These are phyloP conservation scores for Phytophthora melonis DNA, from an alignment of 352 stramenopile genomes.

Conservation along the genomic window DNA sequence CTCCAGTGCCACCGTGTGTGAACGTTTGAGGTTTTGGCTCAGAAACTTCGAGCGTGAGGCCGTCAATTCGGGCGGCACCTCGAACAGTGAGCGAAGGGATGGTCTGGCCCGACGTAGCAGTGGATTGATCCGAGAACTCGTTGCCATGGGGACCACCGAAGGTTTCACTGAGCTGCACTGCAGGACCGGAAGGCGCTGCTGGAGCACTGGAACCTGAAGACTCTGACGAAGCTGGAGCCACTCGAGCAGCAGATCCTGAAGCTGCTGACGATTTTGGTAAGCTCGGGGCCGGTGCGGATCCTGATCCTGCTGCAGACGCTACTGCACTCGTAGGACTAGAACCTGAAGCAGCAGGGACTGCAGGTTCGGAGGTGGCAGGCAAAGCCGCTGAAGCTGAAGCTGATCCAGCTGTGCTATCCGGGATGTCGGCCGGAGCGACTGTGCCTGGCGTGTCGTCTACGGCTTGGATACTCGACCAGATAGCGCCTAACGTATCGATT, in stretches of 20 bases:
- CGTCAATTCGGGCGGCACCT: conserved; percentile 9
- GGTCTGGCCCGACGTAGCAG: conserved; percentile 4
- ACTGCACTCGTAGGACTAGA: conserved; percentile 1
- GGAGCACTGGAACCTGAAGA: background rate
- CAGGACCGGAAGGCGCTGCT: background rate
- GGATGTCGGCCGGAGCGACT: conserved; percentile 13
- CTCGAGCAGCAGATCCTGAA: conserved; percentile 3
- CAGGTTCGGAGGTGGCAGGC: background rate
- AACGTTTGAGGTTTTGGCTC: conserved; percentile 5
- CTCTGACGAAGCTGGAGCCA: background rate
- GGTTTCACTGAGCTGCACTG: conserved; percentile 24
- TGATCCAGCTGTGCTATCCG: conserved; percentile 2
- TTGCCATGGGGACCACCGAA: conserved; percentile 25
- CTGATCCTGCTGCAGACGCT: background rate
- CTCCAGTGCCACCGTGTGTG: conserved; percentile 11
- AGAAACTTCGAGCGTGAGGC: conserved; percentile 9
- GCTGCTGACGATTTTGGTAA: background rate
- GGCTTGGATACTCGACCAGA: conserved; percentile 30
- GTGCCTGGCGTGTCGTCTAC: conserved; percentile 15
- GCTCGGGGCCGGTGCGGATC: background rate
- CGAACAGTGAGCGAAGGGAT: conserved; percentile 11
- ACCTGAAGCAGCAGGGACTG: background rate
- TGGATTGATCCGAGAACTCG: conserved; percentile 15
- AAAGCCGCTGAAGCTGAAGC: background rate
- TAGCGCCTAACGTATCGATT: conserved; percentile 30